Percentiles rank a stretch among this genome's conserved stretches.
Conservation (phyloP, 768 basidiomycete species). For the Mycena capillaripes region DNA sequence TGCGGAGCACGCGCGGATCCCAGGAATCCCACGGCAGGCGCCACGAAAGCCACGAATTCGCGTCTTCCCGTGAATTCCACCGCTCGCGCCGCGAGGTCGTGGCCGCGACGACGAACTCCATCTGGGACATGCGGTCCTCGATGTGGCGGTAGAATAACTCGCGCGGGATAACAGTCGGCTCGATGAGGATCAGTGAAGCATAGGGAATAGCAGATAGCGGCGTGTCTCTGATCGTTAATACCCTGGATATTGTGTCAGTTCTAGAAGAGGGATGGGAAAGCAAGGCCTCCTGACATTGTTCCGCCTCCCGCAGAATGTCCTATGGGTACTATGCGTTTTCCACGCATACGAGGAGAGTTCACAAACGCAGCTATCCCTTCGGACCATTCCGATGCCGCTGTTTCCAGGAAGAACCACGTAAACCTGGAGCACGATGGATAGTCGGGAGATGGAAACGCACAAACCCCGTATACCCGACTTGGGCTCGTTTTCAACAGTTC, state of each 20-base stretch:
- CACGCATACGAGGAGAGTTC: constrained; percentile 45
- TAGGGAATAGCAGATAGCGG: constrained; percentile 45
- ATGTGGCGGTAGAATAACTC: constrained; percentile 53
- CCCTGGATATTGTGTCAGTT: constrained; percentile 40
- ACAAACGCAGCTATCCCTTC: constrained; percentile 52
- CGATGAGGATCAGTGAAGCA: constrained; percentile 57
- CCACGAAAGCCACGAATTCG: constrained; percentile 57
- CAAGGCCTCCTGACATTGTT: constrained; percentile 50
- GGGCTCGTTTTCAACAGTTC: constrained; percentile 46
- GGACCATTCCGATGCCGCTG: constrained; percentile 57
- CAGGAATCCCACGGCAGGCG: constrained; percentile 62
- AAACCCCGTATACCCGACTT: constrained; percentile 53
- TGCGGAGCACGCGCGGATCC: constrained; percentile 55
- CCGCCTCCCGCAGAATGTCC: constrained; percentile 63
- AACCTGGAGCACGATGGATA: neutral
- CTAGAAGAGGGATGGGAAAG: neutral
- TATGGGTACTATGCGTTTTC: constrained; percentile 54
- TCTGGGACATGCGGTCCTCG: constrained; percentile 53
- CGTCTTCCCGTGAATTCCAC: constrained; percentile 59
- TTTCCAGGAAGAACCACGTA: neutral
- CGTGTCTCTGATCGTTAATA: constrained; percentile 54
- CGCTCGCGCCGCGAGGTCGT: constrained; percentile 53
- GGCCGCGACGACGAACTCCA: constrained; percentile 54
- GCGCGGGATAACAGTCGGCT: constrained; percentile 57
- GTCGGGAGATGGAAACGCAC: neutral